Evolutionary conservation across 805 yeast species (phyloP).

Genomic region (Sugiyamaella lignohabitans): DNA sequence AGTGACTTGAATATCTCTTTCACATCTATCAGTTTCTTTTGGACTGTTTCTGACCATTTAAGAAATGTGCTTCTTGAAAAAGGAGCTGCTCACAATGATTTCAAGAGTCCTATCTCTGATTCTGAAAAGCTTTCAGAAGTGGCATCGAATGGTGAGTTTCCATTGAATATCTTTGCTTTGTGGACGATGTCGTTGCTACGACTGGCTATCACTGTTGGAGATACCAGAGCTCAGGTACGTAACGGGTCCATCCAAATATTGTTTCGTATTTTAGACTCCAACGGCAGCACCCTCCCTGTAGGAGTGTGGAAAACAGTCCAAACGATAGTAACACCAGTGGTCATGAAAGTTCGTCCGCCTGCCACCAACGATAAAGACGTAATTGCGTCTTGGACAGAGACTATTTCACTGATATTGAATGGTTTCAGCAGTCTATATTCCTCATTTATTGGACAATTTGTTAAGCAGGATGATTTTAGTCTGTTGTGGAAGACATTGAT

Average conservation of each 20-base stretch:
- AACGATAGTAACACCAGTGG: constrained; percentile 47
- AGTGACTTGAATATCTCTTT: constrained; percentile 81
- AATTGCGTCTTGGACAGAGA: constrained; percentile 48
- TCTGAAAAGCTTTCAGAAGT: constrained; percentile 24
- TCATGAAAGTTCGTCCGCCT: constrained; percentile 26
- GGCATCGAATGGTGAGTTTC: constrained; percentile 14
- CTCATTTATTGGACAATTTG: constrained; percentile 40
- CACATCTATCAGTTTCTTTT: constrained; percentile 84
- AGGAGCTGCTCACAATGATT: constrained; percentile 18
- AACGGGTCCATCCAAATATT: constrained; percentile 88
- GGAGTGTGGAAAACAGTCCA: constrained; percentile 61
- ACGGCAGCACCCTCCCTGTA: constrained; percentile 48
- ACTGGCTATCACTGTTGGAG: constrained; percentile 57
- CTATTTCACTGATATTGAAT: constrained; percentile 50
- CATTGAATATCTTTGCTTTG: constrained; percentile 33
- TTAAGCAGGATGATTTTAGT: constrained; percentile 24
- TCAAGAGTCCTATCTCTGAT: constrained; percentile 15
- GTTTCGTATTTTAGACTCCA: constrained; percentile 72
- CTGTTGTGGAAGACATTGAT: constrained; percentile 55
- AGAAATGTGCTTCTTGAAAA: constrained; percentile 27
- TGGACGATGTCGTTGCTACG: constrained; percentile 62
- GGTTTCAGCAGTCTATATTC: constrained; percentile 62
- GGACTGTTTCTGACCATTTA: constrained; percentile 81
- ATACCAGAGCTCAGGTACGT: constrained; percentile 69
- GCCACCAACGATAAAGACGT: constrained; percentile 5